Evolutionary conservation across 2,329 filamentous ascomycete species (phyloP).

Genomic region (Aspergillus fijiensis): DNA sequence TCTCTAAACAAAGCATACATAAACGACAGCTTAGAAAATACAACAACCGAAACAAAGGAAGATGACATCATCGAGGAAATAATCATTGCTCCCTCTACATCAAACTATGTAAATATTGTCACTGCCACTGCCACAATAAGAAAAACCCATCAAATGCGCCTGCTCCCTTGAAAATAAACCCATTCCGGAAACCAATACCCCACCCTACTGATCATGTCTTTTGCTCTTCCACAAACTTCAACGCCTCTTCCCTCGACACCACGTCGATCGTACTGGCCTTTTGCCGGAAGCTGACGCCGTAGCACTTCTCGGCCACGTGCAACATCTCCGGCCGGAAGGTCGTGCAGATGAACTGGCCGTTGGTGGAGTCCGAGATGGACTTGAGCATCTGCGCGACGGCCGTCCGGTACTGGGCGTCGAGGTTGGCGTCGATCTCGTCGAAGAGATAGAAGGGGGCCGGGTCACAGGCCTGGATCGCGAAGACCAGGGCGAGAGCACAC

Average conservation of each 20-base stretch:
- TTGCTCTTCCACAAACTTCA: constrained; percentile 93
- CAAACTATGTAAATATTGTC: background rate
- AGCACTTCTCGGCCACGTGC: constrained; percentile 93
- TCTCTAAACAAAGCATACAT: constrained; percentile 6
- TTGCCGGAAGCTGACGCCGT: constrained; percentile 86
- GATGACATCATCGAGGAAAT: background rate
- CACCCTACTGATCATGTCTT: constrained; percentile 39
- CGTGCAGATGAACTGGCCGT: constrained; percentile 92
- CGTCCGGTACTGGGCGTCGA: constrained; percentile 96
- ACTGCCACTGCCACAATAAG: background rate
- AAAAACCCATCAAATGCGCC: constrained; percentile 14
- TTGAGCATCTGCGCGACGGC: constrained; percentile 88
- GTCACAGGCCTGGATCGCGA: constrained; percentile 97
- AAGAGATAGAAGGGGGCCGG: constrained; percentile 99
- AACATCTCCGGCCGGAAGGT: constrained; percentile 98
- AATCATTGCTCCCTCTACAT: background rate
- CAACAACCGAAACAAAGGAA: constrained; percentile 4
- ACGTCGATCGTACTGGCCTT: constrained; percentile 95
- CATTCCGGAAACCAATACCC: constrained; percentile 12
- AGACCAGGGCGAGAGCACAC: constrained; percentile 94
- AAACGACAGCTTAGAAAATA: constrained; percentile 7
- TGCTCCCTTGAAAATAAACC: constrained; percentile 3
- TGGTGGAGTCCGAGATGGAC: constrained; percentile 62
- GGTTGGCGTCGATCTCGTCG: constrained; percentile 96
- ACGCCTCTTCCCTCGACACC: constrained; percentile 79